These are phyloP conservation scores for Eucalyptus regnans DNA, from an alignment of 345 rosid species.

Conservation along the genomic window DNA sequence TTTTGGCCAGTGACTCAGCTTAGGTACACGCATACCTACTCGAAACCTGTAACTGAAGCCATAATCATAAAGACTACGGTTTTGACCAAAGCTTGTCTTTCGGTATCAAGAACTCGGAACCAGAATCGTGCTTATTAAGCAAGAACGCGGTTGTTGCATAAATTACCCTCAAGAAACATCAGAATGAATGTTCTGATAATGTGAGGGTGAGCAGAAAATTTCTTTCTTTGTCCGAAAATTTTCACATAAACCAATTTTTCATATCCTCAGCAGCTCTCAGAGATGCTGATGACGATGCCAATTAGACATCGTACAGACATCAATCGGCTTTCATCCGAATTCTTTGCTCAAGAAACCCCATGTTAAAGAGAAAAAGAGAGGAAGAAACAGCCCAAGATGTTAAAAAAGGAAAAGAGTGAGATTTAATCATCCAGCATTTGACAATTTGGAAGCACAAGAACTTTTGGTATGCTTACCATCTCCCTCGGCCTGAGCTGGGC, in stretches of 20 bases:
- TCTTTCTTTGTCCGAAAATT: neutral
- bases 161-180: neutral
- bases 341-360: neutral
- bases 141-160: neutral
- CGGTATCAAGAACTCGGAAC: neutral
- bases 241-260: neutral
- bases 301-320: neutral
- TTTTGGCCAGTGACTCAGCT: neutral
- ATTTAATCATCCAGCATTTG: neutral
- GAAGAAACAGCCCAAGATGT: neutral
- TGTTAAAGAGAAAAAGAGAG: neutral
- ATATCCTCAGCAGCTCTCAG: neutral
- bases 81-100: neutral
- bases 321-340: neutral
- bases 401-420: neutral
- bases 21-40: neutral
- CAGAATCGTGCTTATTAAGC: neutral
- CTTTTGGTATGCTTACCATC: constrained; percentile 24
- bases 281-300: neutral
- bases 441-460: neutral
- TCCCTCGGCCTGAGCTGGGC: constrained; percentile 11
- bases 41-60: neutral
- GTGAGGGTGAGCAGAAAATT: neutral
- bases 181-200: neutral
- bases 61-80: neutral